Evolutionary conservation across 2,329 filamentous ascomycete genomes (phyloP), one percentile per base, ranked within the genome.

Genomic region (Cladosporium colombiae): DNA sequence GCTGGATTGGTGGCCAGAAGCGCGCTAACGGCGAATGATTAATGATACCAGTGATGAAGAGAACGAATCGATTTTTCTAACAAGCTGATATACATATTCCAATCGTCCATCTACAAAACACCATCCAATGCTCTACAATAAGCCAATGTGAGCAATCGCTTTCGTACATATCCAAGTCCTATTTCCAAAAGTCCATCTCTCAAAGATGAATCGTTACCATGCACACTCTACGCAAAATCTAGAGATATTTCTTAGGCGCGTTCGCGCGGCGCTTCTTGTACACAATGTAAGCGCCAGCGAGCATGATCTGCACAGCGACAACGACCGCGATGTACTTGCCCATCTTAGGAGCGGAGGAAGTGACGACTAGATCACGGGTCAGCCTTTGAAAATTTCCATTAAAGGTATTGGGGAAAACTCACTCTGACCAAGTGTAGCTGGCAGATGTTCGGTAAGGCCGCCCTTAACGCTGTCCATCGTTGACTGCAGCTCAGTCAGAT

Each of bases 161-260:
- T 37, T 40, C 55, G 27, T 53, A 40, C 55, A 21, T 35, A 8
- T 55, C 52, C 52, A 55, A 55, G 29, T 31, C 25, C 25, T 29
- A 14, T 33, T 33, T n/a, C 50, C 25, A 21, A 33, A 10, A 1
- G 25, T 18, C 11, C 11, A 55, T 31, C 18, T 29, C 6, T n/a
- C 25, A 29, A 29, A 55, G 14, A 29, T 18, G 52, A 14, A 33
- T 21, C 8, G 4, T 31, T 10, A 13, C 3, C 49, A 21, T 10
- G 27, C 50, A 14, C 14, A 21, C n/a, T 29, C 8, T 5, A 23
- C 18, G 18, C 52, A 55, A 27, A 5, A n/a, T 23, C 52, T 55
- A 97, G 76, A 97, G 81, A 78, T 93, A 97, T 81, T 97, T 97
- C 85, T 97, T 97, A n/a, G 92, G 92, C 78, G 88, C 87, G 69